Evolutionary conservation across 306 rosid species (phyloP), one percentile per base, ranked within the genome.

Genomic region (Quercus dentata): DNA sequence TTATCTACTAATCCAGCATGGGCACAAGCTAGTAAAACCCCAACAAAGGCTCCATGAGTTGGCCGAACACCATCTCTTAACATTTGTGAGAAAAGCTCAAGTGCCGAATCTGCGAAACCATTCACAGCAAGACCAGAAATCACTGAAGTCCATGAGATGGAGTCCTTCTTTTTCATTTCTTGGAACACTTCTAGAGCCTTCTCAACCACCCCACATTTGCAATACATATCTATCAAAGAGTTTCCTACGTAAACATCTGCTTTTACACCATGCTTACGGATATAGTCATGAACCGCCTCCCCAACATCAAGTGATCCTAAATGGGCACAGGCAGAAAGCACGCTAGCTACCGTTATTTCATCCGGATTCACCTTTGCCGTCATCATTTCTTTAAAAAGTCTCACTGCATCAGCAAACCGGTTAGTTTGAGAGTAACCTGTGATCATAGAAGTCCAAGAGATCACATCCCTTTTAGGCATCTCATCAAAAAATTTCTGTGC

Each of bases 271-370:
- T 92, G 82, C 79, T 81, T 81, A 51, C 72, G 44, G 21, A 92
- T 85, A 64, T 79, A 88, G 49, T 85, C 73, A 74, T 88, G 94
- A 73, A 92, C 83, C 58, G 93, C 89, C 83, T 85, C 87, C 55
- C 98, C 97, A 55, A 87, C 86, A 74, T 89, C 97, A 68, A 94
- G 92, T 18, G 91, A 86, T n/a, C 97, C 98, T 14, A 91, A 63
- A 86, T 86, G 97, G 20, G 97, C 97, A 89, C 98, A 94, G 3
- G 97, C 98, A 75, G 94, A 94, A 74, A 94, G 97, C 81, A 88
- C 94, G 18, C 86, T 86, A 63, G 97, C 92, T 41, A 88, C 85
- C 0, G 95, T 87, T 65, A 87, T 82, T 71, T 94, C 82, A 79
- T 94, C 97, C 0, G 94, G 91, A 85, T 82, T 90, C 82, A 91